Conservation (phyloP, 305 asterid species). For the Fraxinus angustifolia region DNA sequence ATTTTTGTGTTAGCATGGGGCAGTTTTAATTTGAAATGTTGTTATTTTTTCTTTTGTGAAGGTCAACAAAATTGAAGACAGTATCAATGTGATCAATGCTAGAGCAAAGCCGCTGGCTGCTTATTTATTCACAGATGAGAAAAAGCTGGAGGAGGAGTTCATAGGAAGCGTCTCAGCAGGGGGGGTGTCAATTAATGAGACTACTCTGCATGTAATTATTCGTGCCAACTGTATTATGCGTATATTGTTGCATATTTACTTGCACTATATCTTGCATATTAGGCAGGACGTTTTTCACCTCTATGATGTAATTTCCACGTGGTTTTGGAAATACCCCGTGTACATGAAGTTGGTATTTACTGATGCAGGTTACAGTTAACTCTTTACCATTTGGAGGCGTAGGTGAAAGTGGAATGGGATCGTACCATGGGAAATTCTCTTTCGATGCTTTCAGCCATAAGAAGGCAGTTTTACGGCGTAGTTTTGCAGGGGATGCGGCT, state of each 20-base stretch:
- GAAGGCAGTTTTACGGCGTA: slow-evolving; percentile 58
- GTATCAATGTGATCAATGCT: slow-evolving; percentile 48
- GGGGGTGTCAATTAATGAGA: slow-evolving; percentile 64
- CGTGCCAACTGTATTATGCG: not conserved
- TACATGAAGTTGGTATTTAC: not conserved
- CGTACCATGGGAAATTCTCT: slow-evolving; percentile 72
- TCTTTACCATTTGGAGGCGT: slow-evolving; percentile 63
- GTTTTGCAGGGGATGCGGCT: slow-evolving; percentile 47
- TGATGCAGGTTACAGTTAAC: slow-evolving; percentile 31
- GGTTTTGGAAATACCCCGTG: not conserved
- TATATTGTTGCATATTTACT: not conserved
- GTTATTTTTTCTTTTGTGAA: slow-evolving; percentile 22
- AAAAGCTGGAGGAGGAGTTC: slow-evolving; percentile 68
- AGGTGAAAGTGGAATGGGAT: slow-evolving; percentile 75
- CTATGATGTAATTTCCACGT: not conserved
- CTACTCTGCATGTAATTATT: slow-evolving; percentile 57
- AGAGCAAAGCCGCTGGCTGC: slow-evolving; percentile 92
- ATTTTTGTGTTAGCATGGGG: not conserved
- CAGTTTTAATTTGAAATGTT: not conserved
- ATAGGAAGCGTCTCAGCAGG: slow-evolving; percentile 68
- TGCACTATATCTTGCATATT: not conserved
- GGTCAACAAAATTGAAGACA: slow-evolving; percentile 70
- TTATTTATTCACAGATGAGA: slow-evolving; percentile 68
- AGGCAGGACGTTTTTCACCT: not conserved
- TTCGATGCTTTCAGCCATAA: slow-evolving; percentile 76